Conservation (phyloP, 1,284 basidiomycete species). For the Leccinum fallax region DNA sequence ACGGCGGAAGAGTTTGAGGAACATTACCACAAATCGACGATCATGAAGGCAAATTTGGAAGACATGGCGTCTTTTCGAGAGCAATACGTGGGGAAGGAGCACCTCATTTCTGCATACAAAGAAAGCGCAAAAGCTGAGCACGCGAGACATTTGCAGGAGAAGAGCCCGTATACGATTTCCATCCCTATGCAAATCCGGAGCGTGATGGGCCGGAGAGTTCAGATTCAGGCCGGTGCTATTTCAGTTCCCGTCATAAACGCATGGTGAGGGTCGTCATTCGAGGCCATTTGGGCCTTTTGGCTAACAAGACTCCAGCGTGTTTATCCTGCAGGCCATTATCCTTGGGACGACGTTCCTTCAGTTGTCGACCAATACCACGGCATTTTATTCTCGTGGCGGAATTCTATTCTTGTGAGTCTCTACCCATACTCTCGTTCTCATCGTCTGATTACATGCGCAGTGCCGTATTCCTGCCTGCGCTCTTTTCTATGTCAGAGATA, state of each 20-base stretch:
- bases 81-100: slow-evolving; percentile 40
- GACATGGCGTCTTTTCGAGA: slow-evolving; percentile 42
- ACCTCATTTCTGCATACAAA: slow-evolving; percentile 45
- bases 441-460: slow-evolving; percentile 17
- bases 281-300: slow-evolving; percentile 31
- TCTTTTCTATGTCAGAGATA: slow-evolving; percentile 40
- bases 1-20: slow-evolving; percentile 63
- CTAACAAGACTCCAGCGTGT: slow-evolving; percentile 34
- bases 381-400: slow-evolving; percentile 83
- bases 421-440: background rate
- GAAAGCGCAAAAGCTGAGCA: slow-evolving; percentile 55
- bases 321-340: slow-evolving; percentile 69
- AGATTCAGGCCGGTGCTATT: slow-evolving; percentile 65
- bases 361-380: slow-evolving; percentile 59
- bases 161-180: slow-evolving; percentile 43
- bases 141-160: slow-evolving; percentile 42
- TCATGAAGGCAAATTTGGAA: slow-evolving; percentile 32
- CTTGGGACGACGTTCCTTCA: slow-evolving; percentile 78
- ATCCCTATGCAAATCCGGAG: slow-evolving; percentile 64
- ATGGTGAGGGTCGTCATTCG: slow-evolving; percentile 28
- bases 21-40: slow-evolving; percentile 37
- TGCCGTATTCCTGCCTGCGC: slow-evolving; percentile 33
- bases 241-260: slow-evolving; percentile 41
- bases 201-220: slow-evolving; percentile 65
- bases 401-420: slow-evolving; percentile 64